Conservation (phyloP, 345 rosid genomes). For the Camelina sativa region DNA sequence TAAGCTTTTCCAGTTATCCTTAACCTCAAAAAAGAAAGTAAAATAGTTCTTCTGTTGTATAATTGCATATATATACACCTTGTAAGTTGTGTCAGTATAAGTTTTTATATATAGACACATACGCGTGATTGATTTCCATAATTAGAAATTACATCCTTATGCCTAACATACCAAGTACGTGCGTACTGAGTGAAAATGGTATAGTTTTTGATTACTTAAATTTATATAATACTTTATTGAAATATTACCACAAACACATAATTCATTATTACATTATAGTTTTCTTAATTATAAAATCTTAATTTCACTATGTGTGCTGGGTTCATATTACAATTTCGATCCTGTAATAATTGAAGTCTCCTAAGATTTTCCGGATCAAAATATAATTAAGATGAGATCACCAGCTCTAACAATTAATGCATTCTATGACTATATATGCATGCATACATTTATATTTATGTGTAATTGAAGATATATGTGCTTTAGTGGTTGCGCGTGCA, state of each 20-base stretch:
- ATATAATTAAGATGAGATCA: neutral
- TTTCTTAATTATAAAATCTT: neutral
- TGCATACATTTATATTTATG: conserved; percentile 21
- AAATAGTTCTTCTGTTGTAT: conserved; percentile 25
- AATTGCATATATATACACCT: conserved; percentile 7
- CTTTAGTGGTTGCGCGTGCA: conserved; percentile 45
- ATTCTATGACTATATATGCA: conserved; percentile 7
- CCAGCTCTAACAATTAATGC: conserved; percentile 11
- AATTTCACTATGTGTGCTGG: neutral
- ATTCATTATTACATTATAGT: neutral
- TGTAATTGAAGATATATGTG: neutral
- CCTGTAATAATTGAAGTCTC: neutral
- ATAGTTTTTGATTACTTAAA: neutral
- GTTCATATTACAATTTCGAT: neutral
- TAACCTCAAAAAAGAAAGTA: conserved; percentile 26
- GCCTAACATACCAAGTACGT: conserved; percentile 23
- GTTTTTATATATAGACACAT: neutral
- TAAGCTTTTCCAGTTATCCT: conserved; percentile 39
- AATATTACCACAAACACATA: neutral
- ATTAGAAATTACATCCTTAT: conserved; percentile 22
- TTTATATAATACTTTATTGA: neutral
- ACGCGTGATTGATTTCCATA: conserved; percentile 35
- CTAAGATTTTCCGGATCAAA: neutral
- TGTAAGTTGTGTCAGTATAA: neutral
- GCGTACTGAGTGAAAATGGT: neutral